Conservation (phyloP, 2,329 filamentous ascomycete species). For the Aureobasidium sp. region DNA sequence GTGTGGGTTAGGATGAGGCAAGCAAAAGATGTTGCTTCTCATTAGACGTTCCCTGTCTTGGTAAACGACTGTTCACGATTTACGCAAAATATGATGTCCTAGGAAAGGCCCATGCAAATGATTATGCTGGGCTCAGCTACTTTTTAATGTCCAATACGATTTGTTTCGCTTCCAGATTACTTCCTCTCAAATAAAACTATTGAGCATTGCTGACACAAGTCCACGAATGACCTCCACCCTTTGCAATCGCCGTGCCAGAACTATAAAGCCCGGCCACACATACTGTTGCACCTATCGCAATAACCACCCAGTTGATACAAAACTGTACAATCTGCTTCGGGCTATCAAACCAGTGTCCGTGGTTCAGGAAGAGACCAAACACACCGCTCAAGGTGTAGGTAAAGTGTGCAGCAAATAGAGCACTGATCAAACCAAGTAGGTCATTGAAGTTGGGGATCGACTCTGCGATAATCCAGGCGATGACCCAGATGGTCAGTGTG, state of each 20-base stretch:
- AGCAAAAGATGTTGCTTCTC: constrained; percentile 5
- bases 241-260: neutral
- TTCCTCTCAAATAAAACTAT: neutral
- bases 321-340: constrained; percentile 34
- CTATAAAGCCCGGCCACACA: constrained; percentile 22
- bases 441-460: constrained; percentile 11
- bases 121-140: neutral
- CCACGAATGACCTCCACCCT: neutral
- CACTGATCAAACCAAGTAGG: constrained; percentile 30
- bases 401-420: constrained; percentile 60
- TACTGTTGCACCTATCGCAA: constrained; percentile 22
- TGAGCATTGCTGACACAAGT: constrained; percentile 4
- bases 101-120: neutral
- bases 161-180: neutral
- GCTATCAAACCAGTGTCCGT: constrained; percentile 32
- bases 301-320: constrained; percentile 32
- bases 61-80: neutral
- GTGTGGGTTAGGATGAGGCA: constrained; percentile 9
- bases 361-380: constrained; percentile 35
- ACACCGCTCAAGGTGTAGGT: constrained; percentile 16
- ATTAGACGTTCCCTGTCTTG: neutral
- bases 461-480: constrained; percentile 60
- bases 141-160: neutral
- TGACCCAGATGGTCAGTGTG: constrained; percentile 47
- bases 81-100: neutral